Percentiles rank a stretch among this genome's conserved stretches.
Evolutionary conservation across 176 grass and related monocot genomes (phyloP).

Genomic region (Leersia perrieri): DNA sequence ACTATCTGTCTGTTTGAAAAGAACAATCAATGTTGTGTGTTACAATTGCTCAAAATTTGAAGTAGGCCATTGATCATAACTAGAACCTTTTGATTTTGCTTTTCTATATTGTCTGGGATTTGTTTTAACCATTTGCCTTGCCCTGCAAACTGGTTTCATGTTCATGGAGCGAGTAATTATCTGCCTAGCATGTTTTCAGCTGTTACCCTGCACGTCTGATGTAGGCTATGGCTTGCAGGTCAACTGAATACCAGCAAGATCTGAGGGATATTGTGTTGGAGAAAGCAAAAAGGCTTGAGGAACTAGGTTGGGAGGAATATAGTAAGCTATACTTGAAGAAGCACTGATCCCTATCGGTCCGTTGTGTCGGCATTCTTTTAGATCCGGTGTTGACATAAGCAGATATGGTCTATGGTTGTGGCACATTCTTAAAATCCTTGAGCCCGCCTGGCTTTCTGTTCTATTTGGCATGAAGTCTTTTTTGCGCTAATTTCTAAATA

Average conservation of each 20-base stretch:
- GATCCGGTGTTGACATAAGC: neutral
- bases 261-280: constrained; percentile 57
- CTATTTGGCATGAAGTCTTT: neutral
- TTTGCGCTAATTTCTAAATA: neutral
- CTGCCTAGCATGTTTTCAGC: neutral
- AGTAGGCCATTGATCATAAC: neutral
- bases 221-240: constrained; percentile 32
- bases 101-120: neutral
- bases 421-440: neutral
- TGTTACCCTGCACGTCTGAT: neutral
- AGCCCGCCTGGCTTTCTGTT: neutral
- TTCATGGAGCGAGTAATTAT: neutral
- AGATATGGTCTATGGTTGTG: neutral
- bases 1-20: neutral
- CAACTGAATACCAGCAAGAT: constrained; percentile 56
- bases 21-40: neutral
- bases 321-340: constrained; percentile 52
- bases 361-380: neutral
- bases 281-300: constrained; percentile 76
- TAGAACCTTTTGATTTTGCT: neutral
- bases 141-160: neutral
- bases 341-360: neutral
- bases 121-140: neutral
- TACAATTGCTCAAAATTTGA: neutral
- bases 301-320: constrained; percentile 60